phyloP scores from a whole-genome alignment of 371 early-diverging fungal species.

The Cokeromyces recurvatus region DNA sequence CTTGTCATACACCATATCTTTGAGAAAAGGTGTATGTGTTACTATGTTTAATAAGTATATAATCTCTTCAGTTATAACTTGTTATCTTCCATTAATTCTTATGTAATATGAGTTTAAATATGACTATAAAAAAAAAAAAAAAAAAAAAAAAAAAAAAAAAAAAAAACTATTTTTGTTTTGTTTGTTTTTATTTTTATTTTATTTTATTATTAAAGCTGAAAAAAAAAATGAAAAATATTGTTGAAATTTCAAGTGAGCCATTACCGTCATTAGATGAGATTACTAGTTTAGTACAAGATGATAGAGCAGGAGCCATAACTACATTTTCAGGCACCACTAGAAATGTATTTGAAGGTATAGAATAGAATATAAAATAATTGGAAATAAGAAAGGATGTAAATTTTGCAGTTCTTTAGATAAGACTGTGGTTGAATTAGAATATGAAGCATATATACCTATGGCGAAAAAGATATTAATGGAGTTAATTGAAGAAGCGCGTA shows the following conservation, averaged over 20 bases:
- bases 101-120: no score
- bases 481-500: conserved; percentile 58
- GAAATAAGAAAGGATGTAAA: not conserved
- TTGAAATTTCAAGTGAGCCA: conserved; percentile 43
- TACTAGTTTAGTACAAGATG: conserved; percentile 53
- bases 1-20: no score
- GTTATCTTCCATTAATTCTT: no score
- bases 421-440: conserved; percentile 66
- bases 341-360: conserved; percentile 70
- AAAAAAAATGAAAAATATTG: conserved; percentile 35
- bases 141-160: no score
- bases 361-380: no score
- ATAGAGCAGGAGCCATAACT: conserved; percentile 76
- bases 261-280: conserved; percentile 46
- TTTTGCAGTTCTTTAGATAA: conserved; percentile 40
- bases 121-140: no score
- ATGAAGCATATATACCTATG: conserved; percentile 83
- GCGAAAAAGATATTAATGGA: conserved; percentile 60
- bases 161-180: no score
- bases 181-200: no score
- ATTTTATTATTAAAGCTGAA: no score
- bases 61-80: no score
- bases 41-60: no score
- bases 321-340: conserved; percentile 86
- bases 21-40: no score